Evolutionary conservation across 441 rosid species (phyloP).

Genomic region (Adansonia rubrostipa): DNA sequence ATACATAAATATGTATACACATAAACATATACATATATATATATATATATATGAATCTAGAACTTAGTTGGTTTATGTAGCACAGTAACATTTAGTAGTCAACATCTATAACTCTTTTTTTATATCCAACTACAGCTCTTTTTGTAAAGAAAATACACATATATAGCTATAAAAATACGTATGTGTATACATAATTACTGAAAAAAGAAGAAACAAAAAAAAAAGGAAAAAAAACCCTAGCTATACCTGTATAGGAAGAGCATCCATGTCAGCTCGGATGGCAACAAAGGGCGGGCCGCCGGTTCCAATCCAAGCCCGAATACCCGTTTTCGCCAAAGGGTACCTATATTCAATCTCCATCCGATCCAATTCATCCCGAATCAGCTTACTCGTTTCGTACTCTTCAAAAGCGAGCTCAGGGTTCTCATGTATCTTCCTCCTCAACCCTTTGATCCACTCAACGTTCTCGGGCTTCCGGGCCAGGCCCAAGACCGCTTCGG

Average conservation of each 20-base stretch:
- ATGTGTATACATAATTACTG: background rate
- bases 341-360: conserved; percentile 60
- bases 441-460: conserved; percentile 59
- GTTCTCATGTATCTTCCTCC: conserved; percentile 83
- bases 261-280: conserved; percentile 93
- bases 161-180: background rate
- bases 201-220: background rate
- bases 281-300: conserved; percentile 89
- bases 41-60: no score
- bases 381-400: conserved; percentile 66
- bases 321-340: conserved; percentile 84
- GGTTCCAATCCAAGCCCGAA: conserved; percentile 84
- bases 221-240: no score
- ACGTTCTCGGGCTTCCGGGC: conserved; percentile 53
- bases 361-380: conserved; percentile 64
- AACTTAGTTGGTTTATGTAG: no score
- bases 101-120: no score
- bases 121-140: no score
- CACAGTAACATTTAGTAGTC: no score
- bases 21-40: no score
- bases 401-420: conserved; percentile 93
- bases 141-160: no score
- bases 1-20: no score
- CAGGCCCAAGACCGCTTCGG: conserved; percentile 48
- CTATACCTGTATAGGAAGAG: conserved; percentile 89